Conservation (phyloP, 2,329 filamentous ascomycete genomes). For the Boeremia exigua region DNA sequence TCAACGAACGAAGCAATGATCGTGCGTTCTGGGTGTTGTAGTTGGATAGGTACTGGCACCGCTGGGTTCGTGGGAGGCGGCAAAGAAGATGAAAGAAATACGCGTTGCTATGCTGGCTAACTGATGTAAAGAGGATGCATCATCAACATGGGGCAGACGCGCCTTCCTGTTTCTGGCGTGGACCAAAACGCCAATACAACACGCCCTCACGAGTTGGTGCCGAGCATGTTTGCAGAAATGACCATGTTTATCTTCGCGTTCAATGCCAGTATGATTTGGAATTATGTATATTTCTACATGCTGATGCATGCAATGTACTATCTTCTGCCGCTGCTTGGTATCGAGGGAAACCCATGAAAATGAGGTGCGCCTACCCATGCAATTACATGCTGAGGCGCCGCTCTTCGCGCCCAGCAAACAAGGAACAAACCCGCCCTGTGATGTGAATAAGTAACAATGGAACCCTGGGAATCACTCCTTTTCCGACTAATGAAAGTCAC, state of each 20-base stretch:
- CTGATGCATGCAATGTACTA: conserved; percentile 5
- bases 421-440: conserved; percentile 22
- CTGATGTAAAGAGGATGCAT: background rate
- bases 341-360: conserved; percentile 18
- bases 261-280: background rate
- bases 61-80: background rate
- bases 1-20: background rate
- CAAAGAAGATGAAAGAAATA: background rate
- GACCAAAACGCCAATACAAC: conserved; percentile 7
- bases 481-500: conserved; percentile 35
- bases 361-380: conserved; percentile 28
- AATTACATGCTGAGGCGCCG: conserved; percentile 29
- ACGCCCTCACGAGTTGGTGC: conserved; percentile 3
- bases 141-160: background rate
- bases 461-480: conserved; percentile 20
- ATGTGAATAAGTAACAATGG: conserved; percentile 30
- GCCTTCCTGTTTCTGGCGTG: background rate
- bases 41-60: background rate
- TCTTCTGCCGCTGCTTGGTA: background rate
- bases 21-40: background rate
- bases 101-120: background rate
- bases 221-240: background rate
- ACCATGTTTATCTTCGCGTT: too few relatives aligned
- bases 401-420: conserved; percentile 17
- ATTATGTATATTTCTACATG: conserved; percentile 22